Evolutionary conservation across 495 filamentous ascomycete species (phyloP), one percentile per base, ranked within the genome.

Genomic region (Daldinia decipiens): DNA sequence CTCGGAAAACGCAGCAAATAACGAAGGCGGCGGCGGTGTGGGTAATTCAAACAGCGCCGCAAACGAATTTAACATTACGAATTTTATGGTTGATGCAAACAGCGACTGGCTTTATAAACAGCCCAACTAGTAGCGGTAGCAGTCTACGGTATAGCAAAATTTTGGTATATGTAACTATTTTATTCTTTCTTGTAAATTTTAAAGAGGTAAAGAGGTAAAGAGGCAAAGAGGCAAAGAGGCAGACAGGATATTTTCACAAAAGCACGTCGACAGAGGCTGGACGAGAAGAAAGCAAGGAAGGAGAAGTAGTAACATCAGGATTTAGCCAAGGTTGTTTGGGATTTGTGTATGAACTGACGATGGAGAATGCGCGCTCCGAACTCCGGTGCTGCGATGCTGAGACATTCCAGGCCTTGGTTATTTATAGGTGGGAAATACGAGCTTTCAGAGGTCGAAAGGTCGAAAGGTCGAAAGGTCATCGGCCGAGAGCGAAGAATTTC

Each of bases 71-170:
- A 90, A 90, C 60, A 90, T 89, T 52, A 88, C 84, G 24, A 88
- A 90, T 71, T 90, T 87, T 65, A 88, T 87, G 86, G 84, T 88
- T 17, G 87, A 90, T 80, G 85, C 82, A 1, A 89, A 84, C 67
- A 82, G 85, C 69, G 88, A 90, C 72, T 90, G 88, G 88, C 82
- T 90, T 17, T 85, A 85, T 54, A 82, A 85, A 65, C 80, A 82
- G 59, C 70, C 70, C 7, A 72, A 47, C 26, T 72, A 60, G 55
- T 53, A 24, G 17, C 17, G 32, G 11, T 13, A 27, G 5, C 1
- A 31, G 32, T 11, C 8, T 34, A 34, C 9, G 9, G 8, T 34
- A 34, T 39, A 36, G 51, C 19, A 51, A 56, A 36, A 24, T 15
- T 56, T 40, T 24, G 38, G 12, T 36, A 29, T 47, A 45, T 61